A percentile compares a stretch with the other conserved stretches of the same genome.
Evolutionary conservation across 192 early-diverging fungal genomes (phyloP).

Genomic region (Coemansia sp.): DNA sequence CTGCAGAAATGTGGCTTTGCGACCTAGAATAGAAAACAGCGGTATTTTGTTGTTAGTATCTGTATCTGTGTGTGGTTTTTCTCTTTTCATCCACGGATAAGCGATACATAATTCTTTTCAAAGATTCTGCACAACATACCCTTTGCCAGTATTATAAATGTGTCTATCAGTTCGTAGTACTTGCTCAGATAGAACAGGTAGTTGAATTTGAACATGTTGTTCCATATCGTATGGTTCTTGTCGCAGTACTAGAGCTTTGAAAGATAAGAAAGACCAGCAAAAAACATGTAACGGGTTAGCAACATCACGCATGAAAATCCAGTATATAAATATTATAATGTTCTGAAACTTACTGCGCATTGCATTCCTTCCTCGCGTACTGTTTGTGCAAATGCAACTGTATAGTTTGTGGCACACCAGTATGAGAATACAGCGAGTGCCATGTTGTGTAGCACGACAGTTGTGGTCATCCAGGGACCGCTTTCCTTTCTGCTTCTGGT

Average conservation of each 20-base stretch:
- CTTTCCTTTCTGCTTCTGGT: slow-evolving; percentile 21
- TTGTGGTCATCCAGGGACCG: slow-evolving; percentile 67
- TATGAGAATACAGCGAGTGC: slow-evolving; percentile 70
- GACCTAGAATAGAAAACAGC: slow-evolving; percentile 44
- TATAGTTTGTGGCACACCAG: slow-evolving; percentile 71
- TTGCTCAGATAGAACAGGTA: slow-evolving; percentile 89
- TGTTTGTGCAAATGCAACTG: slow-evolving; percentile 58
- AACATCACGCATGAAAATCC: neutral
- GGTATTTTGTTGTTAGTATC: neutral
- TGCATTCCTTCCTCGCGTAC: slow-evolving; percentile 58
- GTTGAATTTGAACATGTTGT: slow-evolving; percentile 76
- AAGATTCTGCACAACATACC: too few species aligned
- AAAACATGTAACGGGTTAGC: neutral
- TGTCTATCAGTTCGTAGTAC: slow-evolving; percentile 88
- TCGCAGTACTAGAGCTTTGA: slow-evolving; percentile 59
- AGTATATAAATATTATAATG: neutral
- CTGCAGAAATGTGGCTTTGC: slow-evolving; percentile 74
- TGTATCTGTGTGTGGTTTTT: too few species aligned
- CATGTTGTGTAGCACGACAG: slow-evolving; percentile 81
- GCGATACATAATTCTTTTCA: too few species aligned
- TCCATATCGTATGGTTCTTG: slow-evolving; percentile 66
- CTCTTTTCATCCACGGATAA: too few species aligned
- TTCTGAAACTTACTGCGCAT: slow-evolving; percentile 60
- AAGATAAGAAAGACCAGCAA: too few species aligned
- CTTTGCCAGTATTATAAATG: slow-evolving; percentile 81